Evolutionary conservation across 2,329 filamentous ascomycete species (phyloP).

Genomic region (Phoma sp.): DNA sequence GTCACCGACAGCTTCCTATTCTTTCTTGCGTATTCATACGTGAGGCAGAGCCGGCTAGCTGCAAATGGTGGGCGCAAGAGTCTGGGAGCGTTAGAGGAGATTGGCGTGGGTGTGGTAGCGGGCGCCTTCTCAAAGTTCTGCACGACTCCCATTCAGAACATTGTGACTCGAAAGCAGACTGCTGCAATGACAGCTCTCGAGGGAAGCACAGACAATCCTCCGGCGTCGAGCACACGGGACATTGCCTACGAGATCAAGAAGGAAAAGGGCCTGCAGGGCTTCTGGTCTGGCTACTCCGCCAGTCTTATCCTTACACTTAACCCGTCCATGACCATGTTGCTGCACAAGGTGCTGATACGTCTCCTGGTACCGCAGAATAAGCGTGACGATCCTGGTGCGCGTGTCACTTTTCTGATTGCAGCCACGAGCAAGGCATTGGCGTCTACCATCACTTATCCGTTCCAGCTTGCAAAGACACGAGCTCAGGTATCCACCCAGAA

Average conservation of each 20-base stretch:
- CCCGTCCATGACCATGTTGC: slow-evolving; percentile 82
- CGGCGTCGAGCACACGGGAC: slow-evolving; percentile 53
- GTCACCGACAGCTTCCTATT: slow-evolving; percentile 79
- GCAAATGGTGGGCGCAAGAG: slow-evolving; percentile 34
- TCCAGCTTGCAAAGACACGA: slow-evolving; percentile 82
- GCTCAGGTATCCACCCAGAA: slow-evolving; percentile 66
- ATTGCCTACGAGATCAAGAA: slow-evolving; percentile 68
- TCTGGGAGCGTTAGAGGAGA: slow-evolving; percentile 72
- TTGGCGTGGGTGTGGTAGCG: slow-evolving; percentile 74
- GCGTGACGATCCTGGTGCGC: slow-evolving; percentile 59
- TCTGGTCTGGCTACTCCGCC: slow-evolving; percentile 90
- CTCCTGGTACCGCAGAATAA: slow-evolving; percentile 61
- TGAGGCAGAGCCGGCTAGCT: slow-evolving; percentile 54
- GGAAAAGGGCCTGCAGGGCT: slow-evolving; percentile 74
- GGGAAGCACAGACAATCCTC: slow-evolving; percentile 35
- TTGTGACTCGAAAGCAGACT: slow-evolving; percentile 83
- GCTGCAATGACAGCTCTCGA: slow-evolving; percentile 58
- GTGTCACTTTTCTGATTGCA: slow-evolving; percentile 69
- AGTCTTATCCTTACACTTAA: slow-evolving; percentile 81
- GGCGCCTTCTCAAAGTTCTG: slow-evolving; percentile 76
- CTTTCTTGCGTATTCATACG: slow-evolving; percentile 77
- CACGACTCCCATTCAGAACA: slow-evolving; percentile 80
- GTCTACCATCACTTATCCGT: slow-evolving; percentile 79
- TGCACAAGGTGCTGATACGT: slow-evolving; percentile 74
- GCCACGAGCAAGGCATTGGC: slow-evolving; percentile 80